Base-by-base conservation (phyloP, 768 basidiomycete species). In the Pleurotus giganteus region DNA sequence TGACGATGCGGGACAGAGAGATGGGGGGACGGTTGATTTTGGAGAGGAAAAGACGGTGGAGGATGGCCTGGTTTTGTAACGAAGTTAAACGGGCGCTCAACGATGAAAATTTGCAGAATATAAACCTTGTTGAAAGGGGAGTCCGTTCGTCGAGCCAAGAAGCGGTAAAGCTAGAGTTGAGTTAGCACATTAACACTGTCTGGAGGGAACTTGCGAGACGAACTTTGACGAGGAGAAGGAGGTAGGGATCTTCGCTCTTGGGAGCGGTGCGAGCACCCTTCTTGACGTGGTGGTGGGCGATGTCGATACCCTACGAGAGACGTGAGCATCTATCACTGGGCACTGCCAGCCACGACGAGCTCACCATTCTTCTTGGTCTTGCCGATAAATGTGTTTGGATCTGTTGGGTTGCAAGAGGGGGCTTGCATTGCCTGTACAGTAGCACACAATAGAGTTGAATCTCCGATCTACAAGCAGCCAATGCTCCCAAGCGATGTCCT, bases 231-330 rank as follows among this genome's bases (percentile, higher is more conserved):
- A 99, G 87, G 66, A 98, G 84, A 66, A 97, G 86, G 65, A 99
- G 85, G 80, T 99, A 98, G 15, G 96, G 96, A 76, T 99, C 97
- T 89, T 98, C 93, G 73, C 93, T 96, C 82, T 91, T 92, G 72
- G 97, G 97, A 60, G 92, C 92, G 63, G 90, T 89, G 61, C 97
- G 87, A 69, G 84, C 78, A 64, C 94, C 86, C 84, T 97, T 98
- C 88, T 91, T 96, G 86, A 97, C 95, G 86, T 99, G 96, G 83
- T 98, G 96, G 74, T 81, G 78, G 73, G 82, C 81, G 76, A 98
- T 84, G 78, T 97, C 94, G 76, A 97, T 96, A 88, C 94, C 94
- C 94, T 92, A 70, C 12, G 34, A 43, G 57, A 21, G 17, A 37
- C 15, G 50, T 43, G 17, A 37, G 68, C 43, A 63, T 50, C 62